Base-by-base conservation (phyloP, 306 rosid genomes). In the Malus sylvestris region DNA sequence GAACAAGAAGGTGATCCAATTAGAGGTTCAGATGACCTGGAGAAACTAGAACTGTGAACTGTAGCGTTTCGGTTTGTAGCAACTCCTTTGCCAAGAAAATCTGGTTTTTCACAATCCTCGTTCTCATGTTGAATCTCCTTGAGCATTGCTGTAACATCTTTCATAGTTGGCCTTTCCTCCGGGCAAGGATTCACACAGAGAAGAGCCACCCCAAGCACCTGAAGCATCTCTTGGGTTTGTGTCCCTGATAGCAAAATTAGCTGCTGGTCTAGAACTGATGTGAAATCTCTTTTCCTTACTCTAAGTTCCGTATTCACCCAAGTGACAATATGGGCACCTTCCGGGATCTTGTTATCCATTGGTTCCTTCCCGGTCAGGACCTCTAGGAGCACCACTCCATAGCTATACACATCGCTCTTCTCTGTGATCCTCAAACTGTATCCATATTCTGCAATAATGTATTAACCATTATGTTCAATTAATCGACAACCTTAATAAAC, bases 341-440 rank as follows among this genome's bases (percentile, higher is more conserved):
- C 98, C 33, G 97, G 95, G 80, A 88, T 88, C 79, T 88, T 83
- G 79, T 75, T 68, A 74, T 91, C 95, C 10, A 85, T 89, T 61
- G 98, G 97, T 55, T 89, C 88, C 86, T 81, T 91, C 51, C 97
- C 97, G 0, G 97, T 94, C 68, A 94, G 79, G 64, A 90, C 76
- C 89, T 94, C 98, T 20, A 94, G 83, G 18, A 94, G 88, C 75
- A 94, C 93, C 49, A 94, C 95, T 5, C 98, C 98, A 23, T 86
- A 94, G 82, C 98, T 94, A 65, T 94, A 94, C 77, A 94, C 98
- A 79, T 94, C 98, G 73, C 98, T 91, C 77, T 91, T 94, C 81
- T 86, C 97, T 67, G 98, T 94, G 92, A 94, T 91, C 87, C 91
- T 89, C 83, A 87, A 81, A 81, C 96, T 94, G 88, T 94, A 94